Base-by-base conservation (phyloP, 1,139 yeast genomes). In the Saccharomyces hybrid region DNA sequence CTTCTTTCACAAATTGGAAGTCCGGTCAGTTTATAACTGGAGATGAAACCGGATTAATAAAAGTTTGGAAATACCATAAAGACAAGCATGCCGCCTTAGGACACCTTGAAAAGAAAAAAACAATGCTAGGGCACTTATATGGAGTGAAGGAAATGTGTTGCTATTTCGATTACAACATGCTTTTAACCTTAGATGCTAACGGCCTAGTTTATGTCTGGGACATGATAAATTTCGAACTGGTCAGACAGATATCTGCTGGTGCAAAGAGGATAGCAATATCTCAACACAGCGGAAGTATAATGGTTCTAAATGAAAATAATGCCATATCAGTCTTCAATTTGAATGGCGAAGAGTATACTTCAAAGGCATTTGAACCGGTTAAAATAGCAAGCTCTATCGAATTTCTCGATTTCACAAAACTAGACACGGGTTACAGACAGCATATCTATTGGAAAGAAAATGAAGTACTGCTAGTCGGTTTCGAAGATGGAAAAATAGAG, bases 121-220 rank as follows among this genome's bases (percentile, higher is more conserved):
- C 71, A 64, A 66, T 86, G 28, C 70, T 85, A 53, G 87, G 88
- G 0, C 90, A 85, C 66, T 62, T 75, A 2, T 57, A 72, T 3
- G 64, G 71, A 0, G 72, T 86, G 4, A 67, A 64, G 12, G 73
- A 73, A 16, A 64, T 86, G 42, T 71, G 71, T 48, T 73, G 73
- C 51, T 76, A 82, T 48, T 73, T 75, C n/a, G 78, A 79, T 51
- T 83, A 74, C 64, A 80, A 82, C 52, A 67, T 78, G 2, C 73
- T 84, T 2, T 57, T 83, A 9, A 78, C 83, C 55, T 65, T 79
- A 19, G 89, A 84, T 64, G 57, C 51, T 0, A 67, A 64, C 3
- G 88, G 90, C 0, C 64, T 67, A 1, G 79, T 79, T 3, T 77
- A 75, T 27, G 58, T 80, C 5, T 84, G 91, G 91, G 87, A 86